Evolutionary conservation across 2,329 filamentous ascomycete genomes (phyloP), one percentile per base, ranked within the genome.

Genomic region (Xylaria polymorpha): DNA sequence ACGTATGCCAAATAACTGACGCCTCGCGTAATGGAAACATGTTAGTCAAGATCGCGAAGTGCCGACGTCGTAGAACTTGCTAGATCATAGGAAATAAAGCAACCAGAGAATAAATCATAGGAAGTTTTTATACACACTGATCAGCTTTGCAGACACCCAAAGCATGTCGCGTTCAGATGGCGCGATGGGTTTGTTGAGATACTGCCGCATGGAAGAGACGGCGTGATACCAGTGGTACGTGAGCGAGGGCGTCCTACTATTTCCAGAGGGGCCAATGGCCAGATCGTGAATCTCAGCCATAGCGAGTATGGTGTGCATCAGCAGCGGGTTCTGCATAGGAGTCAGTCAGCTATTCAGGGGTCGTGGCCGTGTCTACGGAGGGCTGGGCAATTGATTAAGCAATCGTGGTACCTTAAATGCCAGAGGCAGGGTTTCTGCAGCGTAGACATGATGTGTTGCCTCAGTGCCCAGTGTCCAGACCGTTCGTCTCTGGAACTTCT

Each of bases 401-500:
- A 1, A 32, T 32, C 25, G 3, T 41, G 60, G 2, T 65, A 65
- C 63, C 46, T 51, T 58, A 37, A 68, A 65, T 32, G 66, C 66
- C 3, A 68, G 14, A 20, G 61, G 56, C 20, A 68, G 56, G 14
- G 32, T 77, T 35, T 80, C 77, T 7, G 79, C 72, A 22, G 80
- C 74, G 64, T 82, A 83, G 15, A 82, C 71, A 20, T 73, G 66
- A 15, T 75, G 77, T 29, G 76, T 79, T 1, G 61, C 67, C 46
- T 68, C 63, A 0, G 75, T 80, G 0, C 81, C 83, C 12, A 86
- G 72, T 0, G 83, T 82, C 25, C 81, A 71, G 10, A 83, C 77
- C 0, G 83, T 85, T 59, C 83, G 77, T 10, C 78, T 77, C 43
- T 82, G 77, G 67, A 87, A 87, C 35, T 80, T 79, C 7, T 80